These are phyloP conservation scores for Podospora conica DNA, from an alignment of 495 filamentous ascomycete genomes.

Conservation along the genomic window DNA sequence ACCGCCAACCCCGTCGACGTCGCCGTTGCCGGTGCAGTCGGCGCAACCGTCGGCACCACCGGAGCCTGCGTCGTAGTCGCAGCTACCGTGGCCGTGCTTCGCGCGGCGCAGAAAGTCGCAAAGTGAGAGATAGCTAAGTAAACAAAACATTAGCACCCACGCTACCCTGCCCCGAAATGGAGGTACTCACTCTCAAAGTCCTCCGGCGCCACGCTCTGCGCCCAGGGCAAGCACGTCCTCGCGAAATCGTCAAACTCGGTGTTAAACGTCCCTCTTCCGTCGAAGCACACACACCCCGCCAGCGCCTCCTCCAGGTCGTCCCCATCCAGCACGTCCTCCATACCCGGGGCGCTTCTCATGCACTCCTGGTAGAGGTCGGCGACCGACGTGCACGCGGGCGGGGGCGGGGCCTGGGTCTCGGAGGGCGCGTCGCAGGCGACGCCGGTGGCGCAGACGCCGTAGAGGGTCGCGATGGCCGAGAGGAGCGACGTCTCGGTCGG, in stretches of 20 bases:
- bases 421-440: not conserved
- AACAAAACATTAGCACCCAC: not conserved
- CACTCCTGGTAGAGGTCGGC: conserved; percentile 14
- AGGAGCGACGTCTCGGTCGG: conserved; percentile 7
- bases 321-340: not conserved
- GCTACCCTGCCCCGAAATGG: not conserved
- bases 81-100: not conserved
- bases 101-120: conserved; percentile 16
- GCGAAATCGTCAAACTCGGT: conserved; percentile 22
- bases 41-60: not conserved
- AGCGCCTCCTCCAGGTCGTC: not conserved
- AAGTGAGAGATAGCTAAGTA: conserved; percentile 14
- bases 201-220: conserved; percentile 5
- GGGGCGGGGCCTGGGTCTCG: not conserved
- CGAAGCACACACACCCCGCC: conserved; percentile 17
- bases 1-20: not conserved
- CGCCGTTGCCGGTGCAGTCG: not conserved
- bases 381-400: conserved; percentile 17
- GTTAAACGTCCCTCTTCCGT: conserved; percentile 12
- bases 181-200: conserved; percentile 18
- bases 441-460: conserved; percentile 4
- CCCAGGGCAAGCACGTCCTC: conserved; percentile 16
- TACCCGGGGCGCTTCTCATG: not conserved
- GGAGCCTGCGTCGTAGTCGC: not conserved
- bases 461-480: not conserved